Conservation (phyloP, 176 grass and related monocot genomes). For the Aegilops umbellulata region DNA sequence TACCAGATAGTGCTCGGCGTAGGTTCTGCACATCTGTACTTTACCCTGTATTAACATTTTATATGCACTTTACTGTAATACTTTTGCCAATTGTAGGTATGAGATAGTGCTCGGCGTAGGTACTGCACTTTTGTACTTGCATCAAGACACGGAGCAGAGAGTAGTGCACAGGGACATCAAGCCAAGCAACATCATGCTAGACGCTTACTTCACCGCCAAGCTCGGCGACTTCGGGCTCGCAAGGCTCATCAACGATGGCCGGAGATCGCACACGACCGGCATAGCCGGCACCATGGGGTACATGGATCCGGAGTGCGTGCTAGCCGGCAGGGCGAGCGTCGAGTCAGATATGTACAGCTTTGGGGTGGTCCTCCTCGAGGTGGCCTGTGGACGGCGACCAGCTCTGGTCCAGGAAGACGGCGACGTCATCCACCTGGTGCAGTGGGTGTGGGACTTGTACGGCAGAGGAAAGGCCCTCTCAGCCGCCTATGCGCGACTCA, state of each 20-base stretch:
- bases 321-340: background rate
- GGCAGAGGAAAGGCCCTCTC: background rate
- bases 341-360: conserved; percentile 35
- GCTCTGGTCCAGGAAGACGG: background rate
- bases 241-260: background rate
- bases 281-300: background rate
- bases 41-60: no score
- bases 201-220: background rate
- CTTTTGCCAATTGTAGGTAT: background rate
- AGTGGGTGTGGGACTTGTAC: conserved; percentile 18
- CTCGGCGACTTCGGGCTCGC: conserved; percentile 27
- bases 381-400: background rate
- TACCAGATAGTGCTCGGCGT: background rate
- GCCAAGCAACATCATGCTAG: conserved; percentile 39
- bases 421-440: background rate
- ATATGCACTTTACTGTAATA: background rate
- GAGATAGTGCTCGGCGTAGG: background rate
- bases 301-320: background rate
- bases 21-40: conserved; percentile 10
- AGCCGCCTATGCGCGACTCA: conserved; percentile 2
- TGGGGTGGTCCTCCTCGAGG: conserved; percentile 35
- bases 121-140: conserved; percentile 19
- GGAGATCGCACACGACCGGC: background rate
- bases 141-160: background rate
- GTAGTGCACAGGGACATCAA: conserved; percentile 29